Conservation (phyloP, 768 basidiomycete genomes). For the Dioszegia hungarica region DNA sequence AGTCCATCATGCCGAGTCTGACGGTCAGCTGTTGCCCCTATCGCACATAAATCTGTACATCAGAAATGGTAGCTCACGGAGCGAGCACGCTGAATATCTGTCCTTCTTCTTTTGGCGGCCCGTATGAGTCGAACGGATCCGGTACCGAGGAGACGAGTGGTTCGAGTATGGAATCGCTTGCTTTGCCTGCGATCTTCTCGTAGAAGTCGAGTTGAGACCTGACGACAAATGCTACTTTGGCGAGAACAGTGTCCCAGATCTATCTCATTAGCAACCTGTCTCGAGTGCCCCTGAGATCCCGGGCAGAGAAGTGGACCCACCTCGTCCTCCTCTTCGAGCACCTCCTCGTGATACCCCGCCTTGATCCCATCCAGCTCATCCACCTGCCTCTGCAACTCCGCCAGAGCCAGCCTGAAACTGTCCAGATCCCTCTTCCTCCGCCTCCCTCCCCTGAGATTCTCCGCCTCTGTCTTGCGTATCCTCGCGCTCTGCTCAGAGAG, state of each 20-base stretch:
- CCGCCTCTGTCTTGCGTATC: conserved; percentile 78
- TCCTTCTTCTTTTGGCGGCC: conserved; percentile 77
- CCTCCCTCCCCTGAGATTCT: conserved; percentile 63
- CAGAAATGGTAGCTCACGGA: conserved; percentile 52
- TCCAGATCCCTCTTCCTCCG: conserved; percentile 82
- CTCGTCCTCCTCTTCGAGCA: conserved; percentile 86
- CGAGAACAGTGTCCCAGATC: conserved; percentile 84
- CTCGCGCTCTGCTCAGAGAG: conserved; percentile 76
- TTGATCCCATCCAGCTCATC: conserved; percentile 87
- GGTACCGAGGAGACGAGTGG: conserved; percentile 84
- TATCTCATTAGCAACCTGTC: conserved; percentile 3
- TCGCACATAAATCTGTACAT: background rate
- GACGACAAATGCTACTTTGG: conserved; percentile 78
- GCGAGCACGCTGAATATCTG: conserved; percentile 90
- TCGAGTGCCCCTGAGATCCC: background rate
- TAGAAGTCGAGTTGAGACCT: conserved; percentile 89
- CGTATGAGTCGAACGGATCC: conserved; percentile 89
- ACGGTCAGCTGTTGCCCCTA: background rate
- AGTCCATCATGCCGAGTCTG: conserved; percentile 11
- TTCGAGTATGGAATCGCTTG: conserved; percentile 77
- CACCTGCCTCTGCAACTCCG: conserved; percentile 77
- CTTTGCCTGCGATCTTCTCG: conserved; percentile 54
- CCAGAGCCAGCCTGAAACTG: conserved; percentile 75
- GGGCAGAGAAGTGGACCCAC: conserved; percentile 37
- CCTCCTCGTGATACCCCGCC: conserved; percentile 74